Conservation (phyloP, 306 rosid species). For the Inga laurina region DNA sequence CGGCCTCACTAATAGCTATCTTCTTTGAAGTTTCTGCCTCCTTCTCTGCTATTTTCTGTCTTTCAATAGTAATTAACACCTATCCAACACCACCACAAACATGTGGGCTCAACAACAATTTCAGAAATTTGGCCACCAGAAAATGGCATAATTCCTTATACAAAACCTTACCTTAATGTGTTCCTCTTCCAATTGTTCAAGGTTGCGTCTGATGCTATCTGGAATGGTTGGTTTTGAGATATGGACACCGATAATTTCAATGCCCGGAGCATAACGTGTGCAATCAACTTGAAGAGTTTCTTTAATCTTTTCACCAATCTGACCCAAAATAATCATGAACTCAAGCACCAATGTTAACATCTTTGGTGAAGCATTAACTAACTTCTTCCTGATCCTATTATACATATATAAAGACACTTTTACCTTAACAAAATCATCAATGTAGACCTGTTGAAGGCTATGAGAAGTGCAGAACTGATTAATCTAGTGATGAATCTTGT, state of each 20-base stretch:
- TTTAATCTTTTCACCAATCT: conserved; percentile 96
- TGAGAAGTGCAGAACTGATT: conserved; percentile 95
- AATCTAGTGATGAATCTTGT: conserved; percentile 95
- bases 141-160: neutral
- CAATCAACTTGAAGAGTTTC: conserved; percentile 92
- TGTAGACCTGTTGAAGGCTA: conserved; percentile 85
- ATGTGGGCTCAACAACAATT: conserved; percentile 14
- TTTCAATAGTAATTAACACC: conserved; percentile 91
- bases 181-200: conserved; percentile 90
- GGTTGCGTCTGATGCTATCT: conserved; percentile 60
- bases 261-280: conserved; percentile 89
- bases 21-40: conserved; percentile 85
- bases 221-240: conserved; percentile 91
- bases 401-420: neutral
- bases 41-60: conserved; percentile 81
- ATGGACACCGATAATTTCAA: conserved; percentile 81
- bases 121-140: neutral
- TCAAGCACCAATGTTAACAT: neutral
- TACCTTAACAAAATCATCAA: conserved; percentile 94
- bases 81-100: conserved; percentile 40
- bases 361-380: too few relatives aligned
- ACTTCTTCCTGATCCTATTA: too few relatives aligned
- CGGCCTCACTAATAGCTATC: conserved; percentile 96
- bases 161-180: conserved; percentile 76
- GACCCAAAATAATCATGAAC: neutral